phyloP scores from a whole-genome alignment of 2,329 filamentous ascomycete species.

The Xylariomycetidae sp. region DNA sequence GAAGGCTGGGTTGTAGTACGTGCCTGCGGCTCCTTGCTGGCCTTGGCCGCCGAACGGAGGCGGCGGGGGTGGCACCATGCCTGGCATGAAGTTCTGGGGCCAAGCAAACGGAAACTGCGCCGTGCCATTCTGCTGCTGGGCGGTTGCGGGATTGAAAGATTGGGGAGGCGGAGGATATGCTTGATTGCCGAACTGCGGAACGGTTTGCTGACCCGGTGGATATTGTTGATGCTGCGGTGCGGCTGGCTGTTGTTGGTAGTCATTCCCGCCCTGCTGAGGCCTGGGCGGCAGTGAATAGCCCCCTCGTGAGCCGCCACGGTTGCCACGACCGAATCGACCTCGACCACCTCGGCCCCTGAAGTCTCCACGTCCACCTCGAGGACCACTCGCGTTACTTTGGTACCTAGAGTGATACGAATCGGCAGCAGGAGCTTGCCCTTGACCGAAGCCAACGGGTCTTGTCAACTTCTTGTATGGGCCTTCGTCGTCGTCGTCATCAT shows the following conservation, averaged over 20 bases:
- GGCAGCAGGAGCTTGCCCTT: slow-evolving; percentile 34
- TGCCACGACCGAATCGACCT: slow-evolving; percentile 31
- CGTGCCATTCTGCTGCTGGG: no score
- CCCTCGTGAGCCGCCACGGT: slow-evolving; percentile 36
- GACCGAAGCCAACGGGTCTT: slow-evolving; percentile 58
- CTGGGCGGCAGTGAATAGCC: slow-evolving; percentile 36
- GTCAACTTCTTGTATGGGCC: slow-evolving; percentile 67
- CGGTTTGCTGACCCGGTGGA: no score
- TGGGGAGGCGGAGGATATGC: slow-evolving; percentile 16
- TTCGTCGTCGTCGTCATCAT: slow-evolving; percentile 59
- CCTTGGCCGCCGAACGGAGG: slow-evolving; percentile 34
- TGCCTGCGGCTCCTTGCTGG: slow-evolving; percentile 30
- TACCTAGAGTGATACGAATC: slow-evolving; percentile 33
- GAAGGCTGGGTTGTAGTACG: slow-evolving; percentile 54
- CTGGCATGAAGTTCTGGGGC: slow-evolving; percentile 30
- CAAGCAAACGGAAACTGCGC: slow-evolving; percentile 42
- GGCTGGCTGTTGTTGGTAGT: slow-evolving; percentile 32
- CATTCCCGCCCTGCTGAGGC: slow-evolving; percentile 22
- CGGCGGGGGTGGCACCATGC: slow-evolving; percentile 30
- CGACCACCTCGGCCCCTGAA: slow-evolving; percentile 40
- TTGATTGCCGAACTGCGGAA: slow-evolving; percentile 30
- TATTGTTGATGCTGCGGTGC: slow-evolving; percentile 25
- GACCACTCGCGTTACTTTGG: slow-evolving; percentile 20
- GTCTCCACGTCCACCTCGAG: slow-evolving; percentile 38
- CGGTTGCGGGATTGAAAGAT: slow-evolving; percentile 31